phyloP scores from a whole-genome alignment of 1,284 basidiomycete species.

The Schizophyllum amplum region DNA sequence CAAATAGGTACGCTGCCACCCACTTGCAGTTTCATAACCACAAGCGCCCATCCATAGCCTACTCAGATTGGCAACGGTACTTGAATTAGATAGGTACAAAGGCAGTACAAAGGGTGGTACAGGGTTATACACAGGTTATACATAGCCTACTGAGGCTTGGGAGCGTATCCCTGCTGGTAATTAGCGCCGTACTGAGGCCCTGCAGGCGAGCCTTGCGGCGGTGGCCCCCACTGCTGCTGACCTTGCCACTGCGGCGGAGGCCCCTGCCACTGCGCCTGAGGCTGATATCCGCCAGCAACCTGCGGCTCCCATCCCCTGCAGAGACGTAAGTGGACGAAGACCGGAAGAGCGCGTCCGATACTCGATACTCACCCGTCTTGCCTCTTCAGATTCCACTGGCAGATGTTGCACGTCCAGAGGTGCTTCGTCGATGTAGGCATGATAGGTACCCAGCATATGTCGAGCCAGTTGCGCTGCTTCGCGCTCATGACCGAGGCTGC shows the following conservation, averaged over 20 bases:
- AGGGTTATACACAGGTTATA: not conserved
- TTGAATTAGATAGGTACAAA: no score
- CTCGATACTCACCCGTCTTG: not conserved
- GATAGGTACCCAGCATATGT: constrained; percentile 37
- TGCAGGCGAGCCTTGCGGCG: constrained; percentile 10
- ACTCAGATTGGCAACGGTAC: no score
- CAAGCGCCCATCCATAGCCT: not conserved
- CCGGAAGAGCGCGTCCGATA: not conserved
- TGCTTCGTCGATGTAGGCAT: constrained; percentile 33
- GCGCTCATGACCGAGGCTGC: constrained; percentile 30
- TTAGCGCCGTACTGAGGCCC: constrained; percentile 4
- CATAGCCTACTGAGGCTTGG: not conserved
- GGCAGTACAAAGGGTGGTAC: no score
- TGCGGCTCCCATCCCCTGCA: not conserved
- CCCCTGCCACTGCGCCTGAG: not conserved
- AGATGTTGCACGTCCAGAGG: constrained; percentile 34
- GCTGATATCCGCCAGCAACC: not conserved
- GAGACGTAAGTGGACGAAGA: not conserved
- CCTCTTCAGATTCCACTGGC: constrained; percentile 22
- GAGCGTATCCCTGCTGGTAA: not conserved
- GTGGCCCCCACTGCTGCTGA: no score
- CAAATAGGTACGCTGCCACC: not conserved
- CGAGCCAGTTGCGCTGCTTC: constrained; percentile 37
- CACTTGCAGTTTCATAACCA: not conserved
- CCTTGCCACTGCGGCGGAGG: not conserved